Conservation (phyloP, 352 stramenopile species). For the Globisporangium barbulae region DNA sequence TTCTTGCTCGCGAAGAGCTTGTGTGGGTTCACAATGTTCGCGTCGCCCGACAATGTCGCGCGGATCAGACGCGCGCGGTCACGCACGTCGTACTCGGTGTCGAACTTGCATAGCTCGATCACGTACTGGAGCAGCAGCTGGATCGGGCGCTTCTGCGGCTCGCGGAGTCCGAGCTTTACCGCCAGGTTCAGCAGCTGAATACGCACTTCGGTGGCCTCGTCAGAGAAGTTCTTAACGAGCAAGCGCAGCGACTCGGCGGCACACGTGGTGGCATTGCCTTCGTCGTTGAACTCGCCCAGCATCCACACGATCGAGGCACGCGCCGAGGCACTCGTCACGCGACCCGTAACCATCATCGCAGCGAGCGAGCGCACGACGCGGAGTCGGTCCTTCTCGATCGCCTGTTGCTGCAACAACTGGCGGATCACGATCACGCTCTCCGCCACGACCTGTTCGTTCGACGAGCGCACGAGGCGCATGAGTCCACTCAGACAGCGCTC, state of each 20-base stretch:
- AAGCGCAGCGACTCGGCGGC: conserved; percentile 84
- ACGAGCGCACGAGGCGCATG: conserved; percentile 82
- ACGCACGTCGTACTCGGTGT: conserved; percentile 91
- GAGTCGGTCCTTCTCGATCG: conserved; percentile 75
- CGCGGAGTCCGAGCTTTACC: conserved; percentile 86
- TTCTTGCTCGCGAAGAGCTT: conserved; percentile 83
- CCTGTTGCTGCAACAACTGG: conserved; percentile 90
- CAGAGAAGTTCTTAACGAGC: conserved; percentile 83
- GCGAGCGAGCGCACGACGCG: conserved; percentile 75
- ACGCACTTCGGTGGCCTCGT: conserved; percentile 87
- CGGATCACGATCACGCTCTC: conserved; percentile 96
- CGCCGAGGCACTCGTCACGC: conserved; percentile 68
- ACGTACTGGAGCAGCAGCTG: conserved; percentile 87
- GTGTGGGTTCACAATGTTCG: conserved; percentile 54
- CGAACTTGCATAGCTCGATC: conserved; percentile 91
- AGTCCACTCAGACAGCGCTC: conserved; percentile 90
- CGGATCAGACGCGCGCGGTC: conserved; percentile 89
- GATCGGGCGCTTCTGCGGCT: conserved; percentile 68
- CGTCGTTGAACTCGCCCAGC: conserved; percentile 86
- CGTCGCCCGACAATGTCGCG: conserved; percentile 56
- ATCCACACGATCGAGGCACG: conserved; percentile 93
- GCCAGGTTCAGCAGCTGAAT: conserved; percentile 91
- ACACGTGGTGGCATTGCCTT: conserved; percentile 58
- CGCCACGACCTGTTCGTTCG: conserved; percentile 89
- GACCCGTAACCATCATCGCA: conserved; percentile 70